Conservation (phyloP, 2,329 filamentous ascomycete genomes). For the Bipolaris gigantea region DNA sequence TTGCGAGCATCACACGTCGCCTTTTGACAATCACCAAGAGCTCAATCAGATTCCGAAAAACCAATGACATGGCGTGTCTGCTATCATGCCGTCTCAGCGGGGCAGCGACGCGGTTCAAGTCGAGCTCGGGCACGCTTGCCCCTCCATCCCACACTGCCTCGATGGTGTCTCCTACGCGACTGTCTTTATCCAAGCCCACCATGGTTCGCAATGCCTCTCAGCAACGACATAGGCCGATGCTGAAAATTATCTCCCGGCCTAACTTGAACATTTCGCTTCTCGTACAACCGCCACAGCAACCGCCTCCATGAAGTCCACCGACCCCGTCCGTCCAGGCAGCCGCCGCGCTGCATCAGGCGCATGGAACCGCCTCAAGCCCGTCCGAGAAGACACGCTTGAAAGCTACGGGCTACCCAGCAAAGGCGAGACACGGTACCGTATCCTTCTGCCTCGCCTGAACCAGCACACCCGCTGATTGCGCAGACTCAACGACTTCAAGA, state of each 20-base stretch:
- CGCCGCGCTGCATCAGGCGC: conserved; percentile 44
- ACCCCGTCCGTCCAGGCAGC: conserved; percentile 39
- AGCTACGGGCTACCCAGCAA: conserved; percentile 85
- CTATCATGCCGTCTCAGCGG: background rate
- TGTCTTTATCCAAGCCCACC: conserved; percentile 4
- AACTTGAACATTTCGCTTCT: background rate
- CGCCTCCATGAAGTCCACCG: conserved; percentile 35
- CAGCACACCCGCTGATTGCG: background rate
- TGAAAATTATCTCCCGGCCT: background rate
- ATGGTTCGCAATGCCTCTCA: conserved; percentile 8
- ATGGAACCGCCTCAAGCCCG: conserved; percentile 63
- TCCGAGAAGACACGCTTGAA: conserved; percentile 75
- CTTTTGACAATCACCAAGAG: background rate
- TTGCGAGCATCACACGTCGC: conserved; percentile 10
- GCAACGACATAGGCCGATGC: background rate
- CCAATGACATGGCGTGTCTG: background rate
- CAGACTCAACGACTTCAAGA: conserved; percentile 64
- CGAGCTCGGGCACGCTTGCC: conserved; percentile 16
- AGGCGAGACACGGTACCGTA: conserved; percentile 76
- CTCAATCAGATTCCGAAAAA: background rate
- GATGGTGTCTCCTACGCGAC: conserved; percentile 25
- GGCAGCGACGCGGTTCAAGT: background rate
- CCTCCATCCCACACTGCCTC: conserved; percentile 33
- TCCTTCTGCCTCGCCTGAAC: background rate
- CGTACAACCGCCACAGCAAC: background rate